Evolutionary conservation across 441 rosid species (phyloP).

Genomic region (Gossypium schwendimanii): DNA sequence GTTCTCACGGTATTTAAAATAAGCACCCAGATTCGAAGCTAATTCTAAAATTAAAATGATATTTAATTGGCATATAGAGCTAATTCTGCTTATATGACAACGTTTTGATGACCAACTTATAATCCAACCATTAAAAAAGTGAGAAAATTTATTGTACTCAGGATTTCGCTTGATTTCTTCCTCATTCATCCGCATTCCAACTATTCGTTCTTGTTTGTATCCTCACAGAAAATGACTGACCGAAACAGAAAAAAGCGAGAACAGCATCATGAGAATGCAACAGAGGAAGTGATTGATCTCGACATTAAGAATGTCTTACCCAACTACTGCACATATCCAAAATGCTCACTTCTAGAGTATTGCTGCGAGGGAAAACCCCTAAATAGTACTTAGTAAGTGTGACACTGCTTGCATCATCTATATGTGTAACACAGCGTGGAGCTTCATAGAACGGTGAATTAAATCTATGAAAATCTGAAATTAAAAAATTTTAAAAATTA

Average conservation of each 20-base stretch:
- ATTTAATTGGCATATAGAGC: too few species aligned
- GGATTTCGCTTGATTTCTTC: slow-evolving; percentile 74
- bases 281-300: not conserved
- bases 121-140: not conserved
- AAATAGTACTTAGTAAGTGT: slow-evolving; percentile 73
- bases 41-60: too few species aligned
- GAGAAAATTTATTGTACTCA: slow-evolving; percentile 17
- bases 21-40: too few species aligned
- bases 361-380: slow-evolving; percentile 63
- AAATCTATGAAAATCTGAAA: not conserved
- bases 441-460: slow-evolving; percentile 48
- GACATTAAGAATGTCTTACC: slow-evolving; percentile 39
- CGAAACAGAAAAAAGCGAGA: slow-evolving; percentile 27
- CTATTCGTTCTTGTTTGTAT: slow-evolving; percentile 68
- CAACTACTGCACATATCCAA: slow-evolving; percentile 94
- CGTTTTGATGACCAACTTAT: not conserved
- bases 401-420: slow-evolving; percentile 78
- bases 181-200: slow-evolving; percentile 86
- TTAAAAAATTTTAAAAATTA: too few species aligned
- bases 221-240: slow-evolving; percentile 87
- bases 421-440: slow-evolving; percentile 78
- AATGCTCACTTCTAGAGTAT: slow-evolving; percentile 68
- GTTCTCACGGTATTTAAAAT: slow-evolving; percentile 18
- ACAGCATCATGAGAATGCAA: not conserved
- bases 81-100: not conserved